Percentiles rank a stretch among this genome's conserved stretches.
Conservation (phyloP, 2,329 filamentous ascomycete species). For the Sarocladiaceae sp. region DNA sequence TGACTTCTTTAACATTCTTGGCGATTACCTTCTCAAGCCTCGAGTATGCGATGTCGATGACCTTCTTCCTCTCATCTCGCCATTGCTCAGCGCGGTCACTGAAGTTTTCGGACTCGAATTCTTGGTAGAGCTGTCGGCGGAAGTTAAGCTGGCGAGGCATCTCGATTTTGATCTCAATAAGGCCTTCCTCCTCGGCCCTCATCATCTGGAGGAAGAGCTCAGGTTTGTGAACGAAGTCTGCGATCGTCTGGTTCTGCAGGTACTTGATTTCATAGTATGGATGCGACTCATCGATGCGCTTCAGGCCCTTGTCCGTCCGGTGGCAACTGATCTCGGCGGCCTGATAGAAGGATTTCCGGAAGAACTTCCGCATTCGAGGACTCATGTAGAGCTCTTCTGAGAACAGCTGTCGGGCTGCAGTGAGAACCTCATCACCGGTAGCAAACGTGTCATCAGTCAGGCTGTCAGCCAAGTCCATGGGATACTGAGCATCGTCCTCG, state of each 20-base stretch:
- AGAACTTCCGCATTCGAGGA: slow-evolving; percentile 81
- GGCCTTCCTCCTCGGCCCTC: slow-evolving; percentile 88
- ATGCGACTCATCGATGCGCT: slow-evolving; percentile 89
- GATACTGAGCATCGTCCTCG: slow-evolving; percentile 74
- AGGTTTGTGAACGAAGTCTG: slow-evolving; percentile 72
- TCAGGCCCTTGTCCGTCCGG: slow-evolving; percentile 88
- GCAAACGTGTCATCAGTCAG: slow-evolving; percentile 67
- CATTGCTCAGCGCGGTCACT: slow-evolving; percentile 92
- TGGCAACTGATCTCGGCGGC: slow-evolving; percentile 79
- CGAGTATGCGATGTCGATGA: slow-evolving; percentile 71
- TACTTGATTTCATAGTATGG: slow-evolving; percentile 99
- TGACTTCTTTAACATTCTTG: slow-evolving; percentile 88
- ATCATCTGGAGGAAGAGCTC: slow-evolving; percentile 96
- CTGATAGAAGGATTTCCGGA: slow-evolving; percentile 77
- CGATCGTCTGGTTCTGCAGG: slow-evolving; percentile 79
- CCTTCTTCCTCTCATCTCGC: slow-evolving; percentile 82
- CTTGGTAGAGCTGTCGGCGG: slow-evolving; percentile 66
- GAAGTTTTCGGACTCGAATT: slow-evolving; percentile 92
- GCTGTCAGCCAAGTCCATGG: slow-evolving; percentile 80
- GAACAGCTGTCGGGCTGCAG: slow-evolving; percentile 79
- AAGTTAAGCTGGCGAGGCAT: slow-evolving; percentile 73
- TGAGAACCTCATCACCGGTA: slow-evolving; percentile 69
- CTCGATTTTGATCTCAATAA: slow-evolving; percentile 77
- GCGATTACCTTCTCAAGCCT: slow-evolving; percentile 81
- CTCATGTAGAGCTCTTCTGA: slow-evolving; percentile 84